Percentiles rank a stretch among this genome's conserved stretches.
These are phyloP conservation scores for Agaricus sinodeliciosus DNA, from an alignment of 768 basidiomycete species.

Conservation along the genomic window DNA sequence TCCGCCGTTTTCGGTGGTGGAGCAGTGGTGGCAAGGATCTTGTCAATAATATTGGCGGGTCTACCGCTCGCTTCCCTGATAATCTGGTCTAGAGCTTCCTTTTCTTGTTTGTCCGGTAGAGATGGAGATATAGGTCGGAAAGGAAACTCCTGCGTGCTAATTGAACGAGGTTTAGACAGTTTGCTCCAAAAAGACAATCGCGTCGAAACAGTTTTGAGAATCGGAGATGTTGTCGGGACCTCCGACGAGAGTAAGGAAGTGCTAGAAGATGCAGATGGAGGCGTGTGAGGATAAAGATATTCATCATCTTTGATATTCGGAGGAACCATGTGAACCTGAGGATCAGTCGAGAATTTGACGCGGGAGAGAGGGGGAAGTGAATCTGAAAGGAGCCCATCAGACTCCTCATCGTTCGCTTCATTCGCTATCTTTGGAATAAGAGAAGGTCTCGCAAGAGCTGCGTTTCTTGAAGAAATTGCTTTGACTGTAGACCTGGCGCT, in stretches of 20 bases:
- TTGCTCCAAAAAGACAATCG: conserved; percentile 74
- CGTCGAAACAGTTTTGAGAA: conserved; percentile 56
- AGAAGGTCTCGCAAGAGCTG: conserved; percentile 38
- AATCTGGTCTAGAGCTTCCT: conserved; percentile 34
- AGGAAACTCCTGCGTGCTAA: conserved; percentile 10
- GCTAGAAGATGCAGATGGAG: conserved; percentile 40
- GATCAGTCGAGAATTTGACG: conserved; percentile 49
- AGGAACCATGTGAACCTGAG: conserved; percentile 39
- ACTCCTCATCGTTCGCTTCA: conserved; percentile 12
- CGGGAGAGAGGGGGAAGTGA: conserved; percentile 21
- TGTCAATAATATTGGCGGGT: conserved; percentile 46
- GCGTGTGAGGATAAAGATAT: conserved; percentile 25
- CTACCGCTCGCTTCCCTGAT: conserved; percentile 39
- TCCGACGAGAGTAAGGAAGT: conserved; percentile 52
- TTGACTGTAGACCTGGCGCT: conserved; percentile 50
- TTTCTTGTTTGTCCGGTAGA: conserved; percentile 22
- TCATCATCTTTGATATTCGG: conserved; percentile 23
- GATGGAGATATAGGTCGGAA: conserved; percentile 18
- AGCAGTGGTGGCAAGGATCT: conserved; percentile 54
- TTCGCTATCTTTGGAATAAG: conserved; percentile 25
- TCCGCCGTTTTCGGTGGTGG: conserved; percentile 56
- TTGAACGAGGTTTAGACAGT: conserved; percentile 39
- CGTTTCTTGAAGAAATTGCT: conserved; percentile 45
- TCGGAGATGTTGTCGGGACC: conserved; percentile 37
- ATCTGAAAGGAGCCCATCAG: not conserved